Evolutionary conservation across 2,329 filamentous ascomycete species (phyloP), one percentile per base, ranked within the genome.

Genomic region (Pseudocercospora vitis): DNA sequence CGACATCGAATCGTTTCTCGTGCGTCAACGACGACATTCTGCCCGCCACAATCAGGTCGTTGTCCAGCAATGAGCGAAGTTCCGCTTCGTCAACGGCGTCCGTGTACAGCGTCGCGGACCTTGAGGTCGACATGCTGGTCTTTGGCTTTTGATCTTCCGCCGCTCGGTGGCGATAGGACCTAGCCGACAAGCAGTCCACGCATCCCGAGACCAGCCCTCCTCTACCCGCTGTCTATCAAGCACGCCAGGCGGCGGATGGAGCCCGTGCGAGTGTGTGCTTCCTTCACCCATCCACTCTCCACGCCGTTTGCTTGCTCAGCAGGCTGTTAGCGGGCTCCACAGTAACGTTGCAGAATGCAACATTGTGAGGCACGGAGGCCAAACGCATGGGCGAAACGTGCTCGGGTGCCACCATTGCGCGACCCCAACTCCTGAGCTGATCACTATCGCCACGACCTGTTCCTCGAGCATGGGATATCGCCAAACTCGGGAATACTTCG

Each of bases 331-430:
- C 28, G 14, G n/a, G 16, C 4, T 37, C 7, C 35, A 42, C 19
- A 21, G 11, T 8, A 8, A 3, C 14, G 9, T 11, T 19, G 35
- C 49, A 24, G 37, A 24, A 32, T 14, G 7, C 19, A 8, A 18
- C 12, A 26, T 23, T 26, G 18, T 31, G 9, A 31, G 31, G 39
- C 32, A 18, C 3, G 29, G 44, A 5, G 40, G 11, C 48, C 49
- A 48, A 19, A 28, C 11, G 35, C 37, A 31, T 26, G 47, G 19
- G 28, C 24, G 29, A 21, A 53, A 47, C 56, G 56, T 58, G 56
- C 56, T 55, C 31, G 14, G 28, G 12, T 37, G 44, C 47, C 49
- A 32, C 42, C 53, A 59, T 58, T 39, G 56, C 53, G 50, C 47
- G 49, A 56, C 53, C 9, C n/a, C 5, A 29, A 19, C 26, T n/a